Conservation (phyloP, 345 rosid species). For the Arabis hirsuta region DNA sequence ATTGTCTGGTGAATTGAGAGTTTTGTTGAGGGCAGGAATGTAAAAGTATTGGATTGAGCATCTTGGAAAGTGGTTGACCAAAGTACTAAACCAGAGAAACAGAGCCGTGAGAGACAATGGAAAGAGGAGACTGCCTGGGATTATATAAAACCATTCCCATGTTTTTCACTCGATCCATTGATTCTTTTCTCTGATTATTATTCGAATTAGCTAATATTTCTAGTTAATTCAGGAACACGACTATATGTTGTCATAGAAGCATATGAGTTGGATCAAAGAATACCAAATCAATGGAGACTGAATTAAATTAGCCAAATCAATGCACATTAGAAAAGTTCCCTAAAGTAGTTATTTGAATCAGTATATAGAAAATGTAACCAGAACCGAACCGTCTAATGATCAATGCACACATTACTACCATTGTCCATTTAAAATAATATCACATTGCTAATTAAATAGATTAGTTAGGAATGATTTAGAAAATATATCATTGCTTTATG, state of each 20-base stretch:
- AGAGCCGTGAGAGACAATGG: neutral
- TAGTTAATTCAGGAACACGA: conserved; percentile 18
- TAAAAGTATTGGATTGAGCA: conserved; percentile 52
- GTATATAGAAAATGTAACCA: neutral
- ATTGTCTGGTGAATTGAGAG: conserved; percentile 37
- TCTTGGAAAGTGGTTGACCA: conserved; percentile 55
- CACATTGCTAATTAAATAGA: neutral
- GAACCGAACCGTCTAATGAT: neutral
- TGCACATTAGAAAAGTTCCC: neutral
- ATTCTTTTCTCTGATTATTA: conserved; percentile 1
- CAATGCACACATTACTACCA: too few relatives aligned
- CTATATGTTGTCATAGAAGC: neutral
- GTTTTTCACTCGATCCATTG: conserved; percentile 15
- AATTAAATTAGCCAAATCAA: neutral
- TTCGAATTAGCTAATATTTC: conserved; percentile 11
- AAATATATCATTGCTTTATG: neutral
- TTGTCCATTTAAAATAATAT: neutral
- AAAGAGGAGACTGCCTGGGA: neutral
- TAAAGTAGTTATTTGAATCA: neutral
- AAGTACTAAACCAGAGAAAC: conserved; percentile 54
- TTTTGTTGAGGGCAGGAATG: conserved; percentile 62
- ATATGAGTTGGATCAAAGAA: too few relatives aligned
- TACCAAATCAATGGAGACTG: too few relatives aligned
- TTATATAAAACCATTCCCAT: conserved; percentile 36
- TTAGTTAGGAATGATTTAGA: too few relatives aligned